Base-by-base conservation (phyloP, 2,329 filamentous ascomycete genomes). In the Metarhizium album region DNA sequence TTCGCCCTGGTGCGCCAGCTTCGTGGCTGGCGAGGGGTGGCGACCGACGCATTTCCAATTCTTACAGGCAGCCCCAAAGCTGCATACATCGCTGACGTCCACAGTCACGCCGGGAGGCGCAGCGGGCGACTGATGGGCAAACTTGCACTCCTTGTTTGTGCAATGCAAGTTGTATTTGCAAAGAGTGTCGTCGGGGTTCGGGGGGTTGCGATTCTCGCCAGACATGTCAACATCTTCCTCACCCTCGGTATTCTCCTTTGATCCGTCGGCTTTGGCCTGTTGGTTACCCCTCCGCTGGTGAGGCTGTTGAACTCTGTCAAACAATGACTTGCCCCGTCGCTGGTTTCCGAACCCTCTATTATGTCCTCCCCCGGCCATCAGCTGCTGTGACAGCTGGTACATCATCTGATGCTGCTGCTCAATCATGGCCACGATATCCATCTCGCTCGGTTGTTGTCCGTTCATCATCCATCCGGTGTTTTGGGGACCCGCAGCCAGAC, bases 91-190 rank as follows among this genome's bases (percentile, higher is more conserved):
- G 52, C 76, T 80, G 58, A 90, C 76, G 65, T 97, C 93, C 52
- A 97, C 75, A 0, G 83, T 77, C 2, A 79, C 80, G 27, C 86
- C 87, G 2, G 85, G 84, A 3, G 88, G 86, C 31, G 91, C 90
- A 2, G 87, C 90, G 2, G 93, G 90, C 16, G 90, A 95, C 70
- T 96, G 91, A 63, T 98, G 93, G 18, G 89, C 93, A 66, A 89
- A 98, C 57, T 84, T 86, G 71, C 93, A 98, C 54, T 94, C 87
- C 58, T 81, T 82, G 68, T 94, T 94, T 38, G 86, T 87, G 73
- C 93, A 98, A 55, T 80, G 76, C 49, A 93, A 74, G 70, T 97
- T 96, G 74, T 83, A 98, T 62, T 86, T 88, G 79, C 93, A 98
- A 54, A 91, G 74, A 14, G 75, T 86, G 46, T 87, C 80, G 5